phyloP scores from a whole-genome alignment of 106 monocot species.

The Narthecium ossifragum region DNA sequence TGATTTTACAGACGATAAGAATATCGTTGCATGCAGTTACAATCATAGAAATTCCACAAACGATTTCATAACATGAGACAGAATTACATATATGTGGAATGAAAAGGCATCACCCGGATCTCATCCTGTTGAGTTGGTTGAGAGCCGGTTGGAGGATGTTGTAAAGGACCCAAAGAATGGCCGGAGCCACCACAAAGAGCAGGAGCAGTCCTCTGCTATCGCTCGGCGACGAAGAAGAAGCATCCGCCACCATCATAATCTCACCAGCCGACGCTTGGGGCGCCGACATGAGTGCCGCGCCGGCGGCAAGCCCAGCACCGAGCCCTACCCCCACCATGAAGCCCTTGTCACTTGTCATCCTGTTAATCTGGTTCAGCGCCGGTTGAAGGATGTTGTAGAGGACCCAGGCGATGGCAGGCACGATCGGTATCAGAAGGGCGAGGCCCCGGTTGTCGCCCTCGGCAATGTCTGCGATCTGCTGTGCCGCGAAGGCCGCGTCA shows the following conservation, averaged over 20 bases:
- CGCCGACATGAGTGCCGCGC: constrained; percentile 38
- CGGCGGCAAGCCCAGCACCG: constrained; percentile 49
- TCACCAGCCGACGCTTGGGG: constrained; percentile 46
- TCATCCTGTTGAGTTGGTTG: constrained; percentile 85
- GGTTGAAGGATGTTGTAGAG: constrained; percentile 76
- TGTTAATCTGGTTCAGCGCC: constrained; percentile 62
- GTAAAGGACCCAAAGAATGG: constrained; percentile 77
- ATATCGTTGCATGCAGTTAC: too few relatives aligned
- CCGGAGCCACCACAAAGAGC: constrained; percentile 67
- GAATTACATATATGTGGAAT: too few relatives aligned
- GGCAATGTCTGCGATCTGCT: constrained; percentile 77
- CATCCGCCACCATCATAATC: constrained; percentile 20
- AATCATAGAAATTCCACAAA: too few relatives aligned
- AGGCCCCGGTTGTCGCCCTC: constrained; percentile 83
- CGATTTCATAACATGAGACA: too few relatives aligned
- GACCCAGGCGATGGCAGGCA: constrained; percentile 68
- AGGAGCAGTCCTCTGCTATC: constrained; percentile 78
- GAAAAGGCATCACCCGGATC: constrained; percentile 51
- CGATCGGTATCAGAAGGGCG: constrained; percentile 63
- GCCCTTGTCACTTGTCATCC: constrained; percentile 58
- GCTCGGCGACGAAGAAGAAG: constrained; percentile 20
- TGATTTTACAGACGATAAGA: too few relatives aligned
- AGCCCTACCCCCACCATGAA: constrained; percentile 58
- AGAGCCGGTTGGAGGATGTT: constrained; percentile 92
- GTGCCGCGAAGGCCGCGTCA: constrained; percentile 71